These are phyloP conservation scores for Cytospora chrysosperma DNA, from an alignment of 2,329 filamentous ascomycete genomes.

Conservation along the genomic window DNA sequence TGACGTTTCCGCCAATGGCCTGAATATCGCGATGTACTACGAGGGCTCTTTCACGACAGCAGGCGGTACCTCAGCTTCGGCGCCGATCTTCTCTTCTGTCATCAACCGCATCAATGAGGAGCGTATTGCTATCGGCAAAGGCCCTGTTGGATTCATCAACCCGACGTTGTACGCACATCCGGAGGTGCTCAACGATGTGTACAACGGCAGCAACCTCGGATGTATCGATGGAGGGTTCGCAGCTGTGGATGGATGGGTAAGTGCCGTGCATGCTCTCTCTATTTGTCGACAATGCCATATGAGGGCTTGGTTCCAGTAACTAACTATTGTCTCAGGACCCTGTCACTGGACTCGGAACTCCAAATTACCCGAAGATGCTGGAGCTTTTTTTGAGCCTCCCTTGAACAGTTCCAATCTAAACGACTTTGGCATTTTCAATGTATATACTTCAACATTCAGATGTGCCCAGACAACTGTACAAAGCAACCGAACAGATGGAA, in stretches of 20 bases:
- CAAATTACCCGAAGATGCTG: slow-evolving; percentile 21
- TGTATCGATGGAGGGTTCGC: slow-evolving; percentile 33
- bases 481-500: background rate
- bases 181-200: slow-evolving; percentile 34
- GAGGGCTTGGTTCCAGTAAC: background rate
- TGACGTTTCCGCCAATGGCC: slow-evolving; percentile 30
- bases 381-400: slow-evolving; percentile 13
- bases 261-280: background rate
- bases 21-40: slow-evolving; percentile 30
- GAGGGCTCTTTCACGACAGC: slow-evolving; percentile 34
- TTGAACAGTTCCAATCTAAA: slow-evolving; percentile 29
- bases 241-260: slow-evolving; percentile 31
- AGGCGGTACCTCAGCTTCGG: slow-evolving; percentile 54
- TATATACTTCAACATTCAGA: background rate
- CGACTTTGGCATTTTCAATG: background rate
- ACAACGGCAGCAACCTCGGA: slow-evolving; percentile 32
- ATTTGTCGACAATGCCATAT: background rate
- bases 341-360: slow-evolving; percentile 29
- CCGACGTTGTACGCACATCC: slow-evolving; percentile 32
- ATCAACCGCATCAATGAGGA: slow-evolving; percentile 64
- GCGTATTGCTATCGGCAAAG: slow-evolving; percentile 47
- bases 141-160: slow-evolving; percentile 38
- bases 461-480: background rate
- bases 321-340: slow-evolving; percentile 23
- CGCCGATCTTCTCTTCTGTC: slow-evolving; percentile 58